A percentile compares a stretch with the other conserved stretches of the same genome.
phyloP scores from a whole-genome alignment of 202 grass and related monocot species.

The Schoenoplectus tabernaemontani region DNA sequence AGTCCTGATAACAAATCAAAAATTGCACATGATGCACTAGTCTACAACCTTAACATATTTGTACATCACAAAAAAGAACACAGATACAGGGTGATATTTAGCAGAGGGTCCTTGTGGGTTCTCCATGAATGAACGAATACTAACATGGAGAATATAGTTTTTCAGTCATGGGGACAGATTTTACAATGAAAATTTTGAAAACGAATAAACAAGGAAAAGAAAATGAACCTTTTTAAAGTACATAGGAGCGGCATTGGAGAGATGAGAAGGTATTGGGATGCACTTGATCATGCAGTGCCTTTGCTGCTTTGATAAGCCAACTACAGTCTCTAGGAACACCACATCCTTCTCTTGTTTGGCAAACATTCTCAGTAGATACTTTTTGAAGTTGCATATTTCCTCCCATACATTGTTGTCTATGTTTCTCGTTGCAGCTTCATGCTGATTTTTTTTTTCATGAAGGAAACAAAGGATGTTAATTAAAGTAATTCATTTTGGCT shows the following conservation, averaged over 20 bases:
- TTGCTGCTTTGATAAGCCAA: constrained; percentile 56
- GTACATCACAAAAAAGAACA: too few relatives aligned
- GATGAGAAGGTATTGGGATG: constrained; percentile 60
- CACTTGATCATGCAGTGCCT: constrained; percentile 84
- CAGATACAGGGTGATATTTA: too few relatives aligned
- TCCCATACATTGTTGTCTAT: constrained; percentile 76
- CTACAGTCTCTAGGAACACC: constrained; percentile 81
- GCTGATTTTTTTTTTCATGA: constrained; percentile 37
- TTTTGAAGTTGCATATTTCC: constrained; percentile 97
- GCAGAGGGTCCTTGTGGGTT: too few relatives aligned
- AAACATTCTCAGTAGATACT: constrained; percentile 82
- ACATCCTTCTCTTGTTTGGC: constrained; percentile 64
- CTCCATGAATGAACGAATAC: too few relatives aligned
- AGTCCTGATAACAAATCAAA: not conserved
- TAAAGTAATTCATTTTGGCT: not conserved
- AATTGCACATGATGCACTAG: too few relatives aligned
- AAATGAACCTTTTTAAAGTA: constrained; percentile 86
- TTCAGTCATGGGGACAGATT: not conserved
- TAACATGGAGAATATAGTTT: too few relatives aligned
- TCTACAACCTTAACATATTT: too few relatives aligned
- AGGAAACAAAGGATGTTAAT: not conserved
- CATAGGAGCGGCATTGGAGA: constrained; percentile 71
- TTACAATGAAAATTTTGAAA: not conserved
- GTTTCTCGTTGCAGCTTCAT: constrained; percentile 69
- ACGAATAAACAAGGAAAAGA: not conserved